phyloP scores from a whole-genome alignment of 805 yeast species.

The Sungouiella thailandica region DNA sequence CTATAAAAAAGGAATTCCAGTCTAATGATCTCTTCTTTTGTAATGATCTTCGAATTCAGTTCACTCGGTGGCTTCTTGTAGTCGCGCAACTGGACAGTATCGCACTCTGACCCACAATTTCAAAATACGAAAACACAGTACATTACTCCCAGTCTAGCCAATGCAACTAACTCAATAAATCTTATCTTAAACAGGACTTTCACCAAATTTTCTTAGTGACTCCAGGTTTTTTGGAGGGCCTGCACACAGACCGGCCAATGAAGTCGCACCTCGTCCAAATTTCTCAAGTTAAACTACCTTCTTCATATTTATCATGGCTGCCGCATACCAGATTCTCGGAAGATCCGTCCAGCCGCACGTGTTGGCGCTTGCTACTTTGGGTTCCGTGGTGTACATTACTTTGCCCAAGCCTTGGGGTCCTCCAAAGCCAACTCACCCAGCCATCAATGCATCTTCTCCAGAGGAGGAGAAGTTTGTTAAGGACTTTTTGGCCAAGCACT shows the following conservation, averaged over 20 bases:
- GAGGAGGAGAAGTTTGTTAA: conserved; percentile 86
- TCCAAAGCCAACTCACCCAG: conserved; percentile 56
- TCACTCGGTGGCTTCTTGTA: no score
- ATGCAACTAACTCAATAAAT: no score
- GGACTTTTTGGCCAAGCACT: conserved; percentile 56
- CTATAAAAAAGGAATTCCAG: no score
- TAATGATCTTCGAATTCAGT: no score
- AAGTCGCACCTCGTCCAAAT: background rate
- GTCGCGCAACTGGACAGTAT: no score
- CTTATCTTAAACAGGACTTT: no score
- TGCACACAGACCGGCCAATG: conserved; percentile 1
- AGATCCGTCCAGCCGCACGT: conserved; percentile 78
- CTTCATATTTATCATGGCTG: conserved; percentile 54
- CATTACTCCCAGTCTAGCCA: no score
- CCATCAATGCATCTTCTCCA: conserved; percentile 70
- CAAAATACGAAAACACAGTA: no score
- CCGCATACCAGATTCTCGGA: conserved; percentile 81
- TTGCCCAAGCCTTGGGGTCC: conserved; percentile 73
- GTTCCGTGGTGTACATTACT: conserved; percentile 56
- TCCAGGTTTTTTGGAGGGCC: no score
- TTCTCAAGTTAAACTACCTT: conserved; percentile 1
- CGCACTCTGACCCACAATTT: no score
- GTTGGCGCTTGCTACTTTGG: conserved; percentile 78
- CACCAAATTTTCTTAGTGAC: no score
- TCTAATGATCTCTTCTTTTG: no score